phyloP scores from a whole-genome alignment of 2,329 filamentous ascomycete genomes.

The Colletotrichum aenigma region DNA sequence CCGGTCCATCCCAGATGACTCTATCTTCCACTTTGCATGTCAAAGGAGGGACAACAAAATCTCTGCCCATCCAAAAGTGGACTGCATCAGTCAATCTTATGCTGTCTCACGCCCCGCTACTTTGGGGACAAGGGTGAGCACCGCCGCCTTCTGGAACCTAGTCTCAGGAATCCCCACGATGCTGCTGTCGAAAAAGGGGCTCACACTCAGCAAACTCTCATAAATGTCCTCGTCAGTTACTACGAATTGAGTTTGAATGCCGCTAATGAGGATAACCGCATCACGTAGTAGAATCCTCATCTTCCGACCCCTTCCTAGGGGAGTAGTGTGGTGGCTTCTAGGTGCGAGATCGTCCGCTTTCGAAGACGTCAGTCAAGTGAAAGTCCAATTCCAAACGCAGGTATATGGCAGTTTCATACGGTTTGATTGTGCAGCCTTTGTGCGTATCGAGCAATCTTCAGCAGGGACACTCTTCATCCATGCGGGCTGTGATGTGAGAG shows the following conservation, averaged over 20 bases:
- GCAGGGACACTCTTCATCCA: background rate
- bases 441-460: background rate
- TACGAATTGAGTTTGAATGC: rapidly evolving
- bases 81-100: background rate
- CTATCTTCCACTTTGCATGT: background rate
- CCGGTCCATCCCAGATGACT: background rate
- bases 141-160: rapidly evolving
- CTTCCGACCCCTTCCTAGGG: background rate
- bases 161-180: background rate
- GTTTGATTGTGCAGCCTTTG: rapidly evolving
- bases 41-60: background rate
- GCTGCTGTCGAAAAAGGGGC: background rate
- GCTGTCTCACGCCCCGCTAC: background rate
- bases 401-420: rapidly evolving
- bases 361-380: background rate
- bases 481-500: background rate
- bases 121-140: background rate
- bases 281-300: rapidly evolving
- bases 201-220: background rate
- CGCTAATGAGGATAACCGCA: background rate
- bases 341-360: background rate
- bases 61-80: background rate
- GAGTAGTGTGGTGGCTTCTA: background rate
- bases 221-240: rapidly evolving
- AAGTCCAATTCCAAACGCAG: background rate